Base-by-base conservation (phyloP, 2,329 filamentous ascomycete genomes). In the Epichloe typhina region DNA sequence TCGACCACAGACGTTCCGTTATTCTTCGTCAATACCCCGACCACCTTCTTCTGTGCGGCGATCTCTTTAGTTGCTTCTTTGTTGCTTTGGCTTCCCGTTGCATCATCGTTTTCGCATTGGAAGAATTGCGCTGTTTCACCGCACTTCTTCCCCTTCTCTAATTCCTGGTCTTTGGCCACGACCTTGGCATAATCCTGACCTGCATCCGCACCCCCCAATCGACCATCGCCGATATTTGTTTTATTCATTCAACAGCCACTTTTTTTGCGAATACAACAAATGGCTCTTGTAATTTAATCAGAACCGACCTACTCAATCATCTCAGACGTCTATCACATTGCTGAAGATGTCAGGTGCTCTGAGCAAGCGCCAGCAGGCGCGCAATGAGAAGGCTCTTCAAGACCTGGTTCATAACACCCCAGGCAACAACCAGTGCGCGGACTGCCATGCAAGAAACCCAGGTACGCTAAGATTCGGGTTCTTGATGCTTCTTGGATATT, bases 301-400 rank as follows among this genome's bases (percentile, higher is more conserved):
- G 33, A 26, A 9, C 17, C 15, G 12, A 5, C 7, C 31, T 37
- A 13, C 17, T 4, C 17, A 23, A 4, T n/a, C 17, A n/a, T 15
- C 15, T 5, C 21, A 15, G 17, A 26, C 43, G 13, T 26, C 21
- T 21, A 3, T 38, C 15, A 37, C 23, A 19, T 21, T 21, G 46
- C 26, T 50, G 54, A 54, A 46, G 57, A 93, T 90, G 86, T 78
- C 86, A 51, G 76, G 79, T 50, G 75, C 81, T 43, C 75, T 94
- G 66, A 95, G 84, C 75, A 98, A 97, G 78, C 88, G 93, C 70
- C 88, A 96, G 73, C 91, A 96, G 77, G 88, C 86, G 75, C 90
- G 93, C 70, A 96, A 98, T 69, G 93, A 98, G 74, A 88, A 88
- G 65, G 75, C 81, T 51, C 76, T 98, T 58, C 88, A 96, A 64